Evolutionary conservation across 1,139 yeast species (phyloP).

Genomic region (Blastobotrys illinoisensis): DNA sequence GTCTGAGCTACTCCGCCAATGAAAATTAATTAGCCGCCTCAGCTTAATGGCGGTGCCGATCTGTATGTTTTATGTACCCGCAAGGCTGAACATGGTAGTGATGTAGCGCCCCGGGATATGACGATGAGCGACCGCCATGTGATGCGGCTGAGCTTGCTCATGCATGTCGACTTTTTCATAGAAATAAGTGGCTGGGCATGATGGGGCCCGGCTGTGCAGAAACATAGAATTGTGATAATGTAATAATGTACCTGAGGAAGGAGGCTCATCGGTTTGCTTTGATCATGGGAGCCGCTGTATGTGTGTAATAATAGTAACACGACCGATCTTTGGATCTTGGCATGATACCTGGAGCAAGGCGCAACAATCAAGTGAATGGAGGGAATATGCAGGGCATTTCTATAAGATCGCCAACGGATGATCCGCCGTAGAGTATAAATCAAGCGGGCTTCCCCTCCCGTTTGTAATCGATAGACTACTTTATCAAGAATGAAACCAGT

Average conservation of each 20-base stretch:
- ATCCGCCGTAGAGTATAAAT: background rate
- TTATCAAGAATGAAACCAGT: background rate
- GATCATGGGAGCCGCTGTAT: background rate
- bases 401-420: background rate
- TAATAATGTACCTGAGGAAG: background rate
- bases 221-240: background rate
- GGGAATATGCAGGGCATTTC: background rate
- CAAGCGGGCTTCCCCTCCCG: background rate
- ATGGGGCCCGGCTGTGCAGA: background rate
- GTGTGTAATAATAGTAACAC: background rate
- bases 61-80: background rate
- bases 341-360: background rate
- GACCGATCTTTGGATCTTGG: background rate
- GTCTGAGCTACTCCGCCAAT: constrained; percentile 12
- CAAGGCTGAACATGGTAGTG: background rate
- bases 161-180: background rate
- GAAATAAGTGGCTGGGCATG: background rate
- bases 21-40: background rate
- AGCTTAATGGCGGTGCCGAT: background rate
- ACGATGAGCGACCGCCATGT: background rate
- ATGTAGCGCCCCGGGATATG: background rate
- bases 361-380: background rate
- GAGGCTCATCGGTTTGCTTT: background rate
- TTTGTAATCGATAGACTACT: background rate
- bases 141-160: background rate